Base-by-base conservation (phyloP, 2,329 filamentous ascomycete genomes). In the Elsinoe arachidis region DNA sequence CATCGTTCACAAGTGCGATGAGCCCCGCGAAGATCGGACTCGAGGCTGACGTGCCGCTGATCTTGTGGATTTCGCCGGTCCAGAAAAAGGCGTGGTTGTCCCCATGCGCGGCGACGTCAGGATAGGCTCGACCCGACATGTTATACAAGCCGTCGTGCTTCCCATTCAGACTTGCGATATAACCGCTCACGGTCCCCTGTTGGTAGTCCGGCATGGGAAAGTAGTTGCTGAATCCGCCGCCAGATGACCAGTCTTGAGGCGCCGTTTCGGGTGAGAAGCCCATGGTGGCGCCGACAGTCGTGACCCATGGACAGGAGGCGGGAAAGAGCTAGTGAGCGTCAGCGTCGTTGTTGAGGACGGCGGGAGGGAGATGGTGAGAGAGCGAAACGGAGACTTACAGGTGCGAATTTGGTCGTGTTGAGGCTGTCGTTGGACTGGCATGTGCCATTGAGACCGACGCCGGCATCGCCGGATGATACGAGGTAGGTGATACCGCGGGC, bases 401-500 rank as follows among this genome's bases (percentile, higher is more conserved):
- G 73, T 14, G 71, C 56, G 63, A 78, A 77, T 6, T 67, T 68
- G 2, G 68, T 70, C 14, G 34, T 35, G 34, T 6, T 14, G 47
- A 69, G 72, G 59, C 72, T 73, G 47, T 75, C 72, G 62, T 78
- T 78, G 58, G 69, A 71, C 60, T 71, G 68, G 65, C 76, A 78
- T 9, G 69, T 69, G 23, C 70, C 72, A n/a, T 71, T 71, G 2
- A 65, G 59, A 11, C 80, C 80, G 10, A 84, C 76, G 30, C 83
- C 83, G 26, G 69, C 67, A 63, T 89, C 84, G 3, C 86, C 86
- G 9, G 78, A 80, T 14, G 80, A 77, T 61, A 83, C 81, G 30
- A 87, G 70, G n/a, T 87, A 74, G 0, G 80, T 80, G 2, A 85
- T 78, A 14, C 85, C 85, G 38, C 84, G 80, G 1, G 81, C 79